Conservation (phyloP, 2,329 filamentous ascomycete genomes). For the Trichoderma endophyticum region DNA sequence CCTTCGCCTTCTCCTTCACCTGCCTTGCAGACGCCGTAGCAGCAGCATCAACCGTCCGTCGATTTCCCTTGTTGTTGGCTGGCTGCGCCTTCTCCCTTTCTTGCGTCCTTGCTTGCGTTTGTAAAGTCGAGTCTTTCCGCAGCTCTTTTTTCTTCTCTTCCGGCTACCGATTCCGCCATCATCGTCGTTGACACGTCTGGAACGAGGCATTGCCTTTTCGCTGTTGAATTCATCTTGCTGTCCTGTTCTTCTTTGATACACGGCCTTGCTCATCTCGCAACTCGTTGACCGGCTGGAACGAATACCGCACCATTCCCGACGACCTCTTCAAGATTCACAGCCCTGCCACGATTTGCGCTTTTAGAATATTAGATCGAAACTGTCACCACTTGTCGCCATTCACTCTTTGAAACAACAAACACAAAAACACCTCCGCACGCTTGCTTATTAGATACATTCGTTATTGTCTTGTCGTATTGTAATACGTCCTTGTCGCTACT, state of each 20-base stretch:
- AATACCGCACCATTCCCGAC: conserved; percentile 1
- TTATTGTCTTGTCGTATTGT: neutral
- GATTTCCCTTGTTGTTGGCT: conserved; percentile 12
- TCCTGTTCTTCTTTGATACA: neutral
- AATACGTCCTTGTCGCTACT: conserved; percentile 5
- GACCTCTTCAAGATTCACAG: neutral
- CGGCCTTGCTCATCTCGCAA: neutral
- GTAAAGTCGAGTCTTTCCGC: conserved; percentile 11
- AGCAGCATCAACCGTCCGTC: conserved; percentile 1
- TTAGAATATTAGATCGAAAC: neutral
- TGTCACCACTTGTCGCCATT: conserved; percentile 7
- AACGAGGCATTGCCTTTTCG: conserved; percentile 28
- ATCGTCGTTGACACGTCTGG: conserved; percentile 31
- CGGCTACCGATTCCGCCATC: conserved; percentile 28
- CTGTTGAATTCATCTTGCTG: conserved; percentile 18
- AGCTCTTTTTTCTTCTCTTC: neutral
- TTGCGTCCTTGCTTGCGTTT: conserved; percentile 15
- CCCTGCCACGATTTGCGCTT: conserved; percentile 7
- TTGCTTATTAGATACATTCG: conserved; percentile 8
- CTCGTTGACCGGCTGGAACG: conserved; percentile 5
- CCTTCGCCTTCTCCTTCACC: conserved; percentile 11
- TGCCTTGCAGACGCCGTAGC: conserved; percentile 13
- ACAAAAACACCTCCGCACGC: neutral
- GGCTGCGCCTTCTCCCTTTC: neutral
- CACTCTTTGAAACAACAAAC: conserved; percentile 6